Conservation (phyloP, 2,329 filamentous ascomycete genomes). For the Rhytidhysteron rufulum region DNA sequence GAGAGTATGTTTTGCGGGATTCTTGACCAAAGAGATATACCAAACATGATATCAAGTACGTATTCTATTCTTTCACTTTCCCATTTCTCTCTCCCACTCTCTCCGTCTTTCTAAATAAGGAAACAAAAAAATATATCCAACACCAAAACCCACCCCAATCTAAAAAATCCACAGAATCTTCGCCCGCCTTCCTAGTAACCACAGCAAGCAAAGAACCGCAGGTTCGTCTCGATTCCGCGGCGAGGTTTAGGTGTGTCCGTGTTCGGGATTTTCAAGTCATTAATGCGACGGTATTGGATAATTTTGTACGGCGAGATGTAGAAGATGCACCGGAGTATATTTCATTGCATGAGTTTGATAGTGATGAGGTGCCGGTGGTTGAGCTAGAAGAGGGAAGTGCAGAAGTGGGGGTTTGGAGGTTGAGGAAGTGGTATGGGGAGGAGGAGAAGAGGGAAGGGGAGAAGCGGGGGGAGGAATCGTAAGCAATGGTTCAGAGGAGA, state of each 20-base stretch:
- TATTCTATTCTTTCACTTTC: neutral
- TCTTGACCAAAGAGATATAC: neutral
- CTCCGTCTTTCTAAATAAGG: neutral
- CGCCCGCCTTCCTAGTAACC: conserved; percentile 7
- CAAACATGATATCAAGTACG: neutral
- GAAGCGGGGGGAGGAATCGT: too few relatives aligned
- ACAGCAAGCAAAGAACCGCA: conserved; percentile 18
- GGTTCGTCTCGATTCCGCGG: too few relatives aligned
- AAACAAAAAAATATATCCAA: conserved; percentile 5
- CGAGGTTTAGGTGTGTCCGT: too few relatives aligned
- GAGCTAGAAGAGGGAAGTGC: conserved; percentile 11
- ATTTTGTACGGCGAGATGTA: conserved; percentile 12
- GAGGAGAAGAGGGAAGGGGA: too few relatives aligned
- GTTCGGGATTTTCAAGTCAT: too few relatives aligned
- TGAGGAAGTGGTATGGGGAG: too few relatives aligned
- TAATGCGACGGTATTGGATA: conserved; percentile 14
- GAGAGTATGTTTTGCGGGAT: conserved; percentile 23
- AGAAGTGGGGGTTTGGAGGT: too few relatives aligned
- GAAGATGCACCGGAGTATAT: conserved; percentile 12
- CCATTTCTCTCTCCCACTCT: neutral
- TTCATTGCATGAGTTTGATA: conserved; percentile 21
- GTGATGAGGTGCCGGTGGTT: conserved; percentile 15
- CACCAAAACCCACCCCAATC: conserved; percentile 13
- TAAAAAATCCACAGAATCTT: conserved; percentile 21
- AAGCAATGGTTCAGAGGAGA: too few relatives aligned